Evolutionary conservation across 805 yeast species (phyloP).

Genomic region (Kazachstania africana): DNA sequence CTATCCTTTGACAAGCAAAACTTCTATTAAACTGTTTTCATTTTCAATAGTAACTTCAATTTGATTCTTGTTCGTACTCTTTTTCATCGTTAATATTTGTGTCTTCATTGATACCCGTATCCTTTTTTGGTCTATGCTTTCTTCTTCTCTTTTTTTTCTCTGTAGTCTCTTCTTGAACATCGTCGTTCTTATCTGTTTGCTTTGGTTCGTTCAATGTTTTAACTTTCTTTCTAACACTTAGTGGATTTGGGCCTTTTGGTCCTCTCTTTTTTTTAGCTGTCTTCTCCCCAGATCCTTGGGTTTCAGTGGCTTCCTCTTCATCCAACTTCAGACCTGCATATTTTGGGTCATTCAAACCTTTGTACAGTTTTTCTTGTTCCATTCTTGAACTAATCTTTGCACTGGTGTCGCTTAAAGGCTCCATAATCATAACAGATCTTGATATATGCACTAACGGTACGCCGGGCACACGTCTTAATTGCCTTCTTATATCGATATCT

Average conservation of each 20-base stretch:
- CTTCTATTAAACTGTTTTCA: too few relatives aligned
- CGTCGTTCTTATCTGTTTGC: background rate
- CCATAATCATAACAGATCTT: constrained; percentile 91
- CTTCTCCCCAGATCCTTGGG: constrained; percentile 25
- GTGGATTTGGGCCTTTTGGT: constrained; percentile 79
- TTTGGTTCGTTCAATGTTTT: background rate
- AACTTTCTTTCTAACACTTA: constrained; percentile 63
- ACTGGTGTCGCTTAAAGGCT: constrained; percentile 74
- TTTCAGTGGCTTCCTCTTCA: constrained; percentile 9
- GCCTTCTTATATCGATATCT: constrained; percentile 53
- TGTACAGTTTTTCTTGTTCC: constrained; percentile 59
- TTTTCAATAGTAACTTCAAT: too few relatives aligned
- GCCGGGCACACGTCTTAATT: constrained; percentile 71
- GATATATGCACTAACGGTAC: constrained; percentile 81
- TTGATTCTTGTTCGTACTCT: too few relatives aligned
- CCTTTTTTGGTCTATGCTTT: constrained; percentile 11
- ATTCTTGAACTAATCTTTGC: constrained; percentile 33
- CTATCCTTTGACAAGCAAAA: too few relatives aligned
- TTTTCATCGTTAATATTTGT: too few relatives aligned
- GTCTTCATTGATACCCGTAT: background rate
- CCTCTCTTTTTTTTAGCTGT: constrained; percentile 45
- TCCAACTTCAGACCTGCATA: constrained; percentile 33
- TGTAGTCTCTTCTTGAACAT: constrained; percentile 2
- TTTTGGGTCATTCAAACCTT: constrained; percentile 64
- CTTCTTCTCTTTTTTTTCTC: constrained; percentile 12